phyloP scores from a whole-genome alignment of 2,329 filamentous ascomycete genomes.

The Boeremia lycopersici region DNA sequence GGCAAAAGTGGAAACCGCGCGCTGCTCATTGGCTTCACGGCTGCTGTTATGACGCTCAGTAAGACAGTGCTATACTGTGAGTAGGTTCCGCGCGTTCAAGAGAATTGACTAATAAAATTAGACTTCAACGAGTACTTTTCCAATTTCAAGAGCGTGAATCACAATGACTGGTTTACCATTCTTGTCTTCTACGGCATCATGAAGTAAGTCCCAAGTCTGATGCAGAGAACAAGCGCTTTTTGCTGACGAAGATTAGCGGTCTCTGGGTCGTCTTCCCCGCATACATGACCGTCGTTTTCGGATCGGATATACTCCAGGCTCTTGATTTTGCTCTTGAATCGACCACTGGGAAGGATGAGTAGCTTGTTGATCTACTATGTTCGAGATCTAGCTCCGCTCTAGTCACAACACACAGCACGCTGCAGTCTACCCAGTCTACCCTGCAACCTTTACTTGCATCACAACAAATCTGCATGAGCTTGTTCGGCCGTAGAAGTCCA shows the following conservation, averaged over 20 bases:
- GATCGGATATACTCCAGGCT: conserved; percentile 65
- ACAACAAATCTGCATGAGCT: background rate
- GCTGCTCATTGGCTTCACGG: conserved; percentile 63
- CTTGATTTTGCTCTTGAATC: conserved; percentile 55
- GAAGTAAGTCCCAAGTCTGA: conserved; percentile 58
- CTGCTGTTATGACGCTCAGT: conserved; percentile 67
- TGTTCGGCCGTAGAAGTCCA: background rate
- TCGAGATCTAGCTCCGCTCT: background rate
- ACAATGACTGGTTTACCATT: conserved; percentile 62
- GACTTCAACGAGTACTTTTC: conserved; percentile 67
- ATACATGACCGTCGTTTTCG: conserved; percentile 67
- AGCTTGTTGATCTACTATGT: background rate
- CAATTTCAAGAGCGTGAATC: conserved; percentile 65
- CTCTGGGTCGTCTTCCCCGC: conserved; percentile 68
- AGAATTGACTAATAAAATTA: conserved; percentile 34
- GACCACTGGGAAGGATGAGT: conserved; percentile 30
- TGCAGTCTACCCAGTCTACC: too few relatives aligned
- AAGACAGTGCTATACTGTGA: conserved; percentile 72
- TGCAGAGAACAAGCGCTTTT: background rate
- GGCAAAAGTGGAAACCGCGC: conserved; percentile 61
- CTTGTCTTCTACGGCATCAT: conserved; percentile 68
- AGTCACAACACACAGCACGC: too few relatives aligned
- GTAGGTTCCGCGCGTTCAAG: conserved; percentile 25
- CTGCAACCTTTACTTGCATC: too few relatives aligned
- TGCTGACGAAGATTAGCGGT: conserved; percentile 53